These are phyloP conservation scores for Coelastrella sp. DNA, from an alignment of 139 green algal species.

Conservation along the genomic window DNA sequence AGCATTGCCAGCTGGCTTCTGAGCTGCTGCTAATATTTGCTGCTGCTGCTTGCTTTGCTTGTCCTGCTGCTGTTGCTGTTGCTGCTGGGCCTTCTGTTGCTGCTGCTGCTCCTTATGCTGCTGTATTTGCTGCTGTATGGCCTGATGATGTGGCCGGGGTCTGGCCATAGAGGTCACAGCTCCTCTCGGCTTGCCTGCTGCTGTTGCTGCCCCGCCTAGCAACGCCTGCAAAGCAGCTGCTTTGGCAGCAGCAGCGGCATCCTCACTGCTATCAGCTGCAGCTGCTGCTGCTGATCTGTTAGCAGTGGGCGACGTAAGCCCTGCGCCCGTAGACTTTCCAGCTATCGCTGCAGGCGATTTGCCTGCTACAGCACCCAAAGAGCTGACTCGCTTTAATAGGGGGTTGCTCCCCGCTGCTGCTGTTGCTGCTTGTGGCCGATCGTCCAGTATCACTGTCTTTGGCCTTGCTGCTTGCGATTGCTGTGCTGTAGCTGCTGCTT, in stretches of 20 bases:
- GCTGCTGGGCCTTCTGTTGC: neutral
- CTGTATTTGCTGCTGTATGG: neutral
- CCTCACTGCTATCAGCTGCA: neutral
- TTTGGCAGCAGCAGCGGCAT: conserved; percentile 17
- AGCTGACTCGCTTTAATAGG: neutral
- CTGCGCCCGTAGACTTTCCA: neutral
- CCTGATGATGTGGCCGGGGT: neutral
- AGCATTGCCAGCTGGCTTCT: neutral
- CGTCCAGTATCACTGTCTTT: conserved; percentile 36
- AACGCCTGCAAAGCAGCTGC: conserved; percentile 13
- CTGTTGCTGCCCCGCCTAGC: neutral
- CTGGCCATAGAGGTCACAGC: neutral
- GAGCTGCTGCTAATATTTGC: neutral
- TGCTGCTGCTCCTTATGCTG: conserved; percentile 4
- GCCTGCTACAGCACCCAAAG: neutral
- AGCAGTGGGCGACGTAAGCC: neutral
- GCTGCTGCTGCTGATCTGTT: neutral
- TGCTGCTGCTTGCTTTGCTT: too few species aligned
- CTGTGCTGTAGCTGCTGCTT: conserved; percentile 4
- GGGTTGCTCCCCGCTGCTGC: neutral
- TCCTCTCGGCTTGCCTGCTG: neutral
- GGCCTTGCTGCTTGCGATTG: conserved; percentile 25
- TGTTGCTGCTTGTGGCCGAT: neutral
- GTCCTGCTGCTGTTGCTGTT: neutral
- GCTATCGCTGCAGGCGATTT: neutral